phyloP scores from a whole-genome alignment of 306 rosid genomes.

The Acacia acuminata region DNA sequence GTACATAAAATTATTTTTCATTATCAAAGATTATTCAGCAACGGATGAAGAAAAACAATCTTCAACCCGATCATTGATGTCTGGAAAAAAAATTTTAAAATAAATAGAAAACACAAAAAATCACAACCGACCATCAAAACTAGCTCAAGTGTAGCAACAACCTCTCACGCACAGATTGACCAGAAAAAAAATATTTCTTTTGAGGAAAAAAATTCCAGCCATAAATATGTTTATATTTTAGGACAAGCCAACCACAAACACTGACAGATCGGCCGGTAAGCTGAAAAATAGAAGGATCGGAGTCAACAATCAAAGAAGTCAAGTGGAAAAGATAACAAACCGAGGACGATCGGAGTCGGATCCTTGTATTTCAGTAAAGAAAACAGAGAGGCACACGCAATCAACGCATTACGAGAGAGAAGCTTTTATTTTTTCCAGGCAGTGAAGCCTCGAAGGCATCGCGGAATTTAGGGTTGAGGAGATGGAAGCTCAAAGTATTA shows the following conservation, averaged over 20 bases:
- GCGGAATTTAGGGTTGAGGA: slow-evolving; percentile 38
- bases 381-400: not conserved
- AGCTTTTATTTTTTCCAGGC: not conserved
- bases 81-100: not conserved
- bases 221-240: not conserved
- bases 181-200: not conserved
- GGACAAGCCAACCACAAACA: slow-evolving; percentile 10
- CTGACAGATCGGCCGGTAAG: slow-evolving; percentile 58
- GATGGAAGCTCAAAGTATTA: slow-evolving; percentile 35
- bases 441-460: slow-evolving; percentile 28
- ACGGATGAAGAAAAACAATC: slow-evolving; percentile 20
- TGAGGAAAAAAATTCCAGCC: not conserved
- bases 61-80: slow-evolving; percentile 48
- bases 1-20: not conserved
- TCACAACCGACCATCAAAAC: slow-evolving; percentile 27
- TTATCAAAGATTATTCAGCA: slow-evolving; percentile 9
- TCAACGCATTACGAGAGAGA: slow-evolving; percentile 30
- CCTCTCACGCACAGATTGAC: slow-evolving; percentile 19
- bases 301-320: slow-evolving; percentile 16
- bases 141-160: slow-evolving; percentile 24
- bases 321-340: not conserved
- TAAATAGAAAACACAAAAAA: not conserved
- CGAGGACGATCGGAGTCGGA: slow-evolving; percentile 41
- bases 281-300: slow-evolving; percentile 45
- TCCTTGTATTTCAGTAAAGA: slow-evolving; percentile 31